Conservation (phyloP, 129 eudicot genomes). For the Artemisia argyi region DNA sequence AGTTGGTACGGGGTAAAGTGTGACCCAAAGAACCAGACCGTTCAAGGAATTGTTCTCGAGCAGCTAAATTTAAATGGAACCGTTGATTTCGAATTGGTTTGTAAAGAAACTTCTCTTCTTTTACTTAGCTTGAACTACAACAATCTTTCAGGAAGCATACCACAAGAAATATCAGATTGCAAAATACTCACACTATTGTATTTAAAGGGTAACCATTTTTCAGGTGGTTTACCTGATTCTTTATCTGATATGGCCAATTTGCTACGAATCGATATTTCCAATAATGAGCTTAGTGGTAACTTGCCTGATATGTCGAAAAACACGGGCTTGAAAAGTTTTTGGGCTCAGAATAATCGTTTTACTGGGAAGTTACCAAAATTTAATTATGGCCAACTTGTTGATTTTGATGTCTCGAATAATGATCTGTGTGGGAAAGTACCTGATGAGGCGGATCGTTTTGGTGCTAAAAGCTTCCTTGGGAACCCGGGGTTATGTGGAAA, state of each 20-base stretch:
- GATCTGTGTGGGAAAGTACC: conserved; percentile 53
- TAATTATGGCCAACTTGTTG: conserved; percentile 32
- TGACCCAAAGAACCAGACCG: too few species aligned
- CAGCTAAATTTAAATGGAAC: conserved; percentile 47
- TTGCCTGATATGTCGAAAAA: conserved; percentile 66
- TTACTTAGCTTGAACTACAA: conserved; percentile 57
- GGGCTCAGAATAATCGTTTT: conserved; percentile 51
- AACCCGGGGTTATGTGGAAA: conserved; percentile 59
- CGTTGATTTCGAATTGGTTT: conserved; percentile 54
- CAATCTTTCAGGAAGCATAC: conserved; percentile 50
- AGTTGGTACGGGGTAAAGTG: conserved; percentile 68
- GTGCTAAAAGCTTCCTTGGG: conserved; percentile 44
- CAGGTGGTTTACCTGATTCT: conserved; percentile 52
- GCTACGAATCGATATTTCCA: conserved; percentile 53
- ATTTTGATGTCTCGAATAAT: conserved; percentile 66
- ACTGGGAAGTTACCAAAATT: conserved; percentile 50
- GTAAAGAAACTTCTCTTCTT: conserved; percentile 38
- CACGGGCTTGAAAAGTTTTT: conserved; percentile 51
- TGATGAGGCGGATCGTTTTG: conserved; percentile 38
- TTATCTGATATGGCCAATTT: conserved; percentile 40
- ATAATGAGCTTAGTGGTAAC: conserved; percentile 52
- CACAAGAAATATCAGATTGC: conserved; percentile 58
- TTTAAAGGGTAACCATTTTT: conserved; percentile 44
- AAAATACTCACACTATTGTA: conserved; percentile 49
- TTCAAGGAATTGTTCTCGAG: too few species aligned